Evolutionary conservation across 768 basidiomycete genomes (phyloP).

Genomic region (Pisolithus microcarpus): DNA sequence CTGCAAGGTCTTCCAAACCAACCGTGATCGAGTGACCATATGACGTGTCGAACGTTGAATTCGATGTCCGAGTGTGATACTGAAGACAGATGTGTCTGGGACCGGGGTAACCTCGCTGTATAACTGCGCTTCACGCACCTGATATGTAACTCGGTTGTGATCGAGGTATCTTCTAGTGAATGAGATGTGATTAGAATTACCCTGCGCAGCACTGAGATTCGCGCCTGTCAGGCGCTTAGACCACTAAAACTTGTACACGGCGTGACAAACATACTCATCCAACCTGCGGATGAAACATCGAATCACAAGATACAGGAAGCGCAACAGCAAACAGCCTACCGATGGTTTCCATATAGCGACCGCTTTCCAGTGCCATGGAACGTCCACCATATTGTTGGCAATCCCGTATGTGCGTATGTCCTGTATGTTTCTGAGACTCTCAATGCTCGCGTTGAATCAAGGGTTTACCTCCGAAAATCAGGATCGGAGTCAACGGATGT

Average conservation of each 20-base stretch:
- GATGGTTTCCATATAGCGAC: conserved; percentile 88
- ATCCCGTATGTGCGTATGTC: conserved; percentile 75
- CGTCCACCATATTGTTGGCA: conserved; percentile 64
- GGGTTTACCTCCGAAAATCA: conserved; percentile 66
- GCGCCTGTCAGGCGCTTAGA: too few relatives aligned
- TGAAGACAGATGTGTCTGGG: conserved; percentile 23
- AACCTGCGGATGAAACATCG: conserved; percentile 29
- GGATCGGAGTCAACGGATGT: conserved; percentile 70
- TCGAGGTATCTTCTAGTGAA: conserved; percentile 74
- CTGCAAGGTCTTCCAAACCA: conserved; percentile 46
- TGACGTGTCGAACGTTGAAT: conserved; percentile 54
- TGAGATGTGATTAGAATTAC: conserved; percentile 43
- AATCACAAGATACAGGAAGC: background rate
- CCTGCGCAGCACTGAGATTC: conserved; percentile 26
- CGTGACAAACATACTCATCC: conserved; percentile 46
- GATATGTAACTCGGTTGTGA: conserved; percentile 69
- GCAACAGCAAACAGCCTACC: conserved; percentile 35
- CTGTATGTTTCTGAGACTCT: conserved; percentile 21
- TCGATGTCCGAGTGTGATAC: conserved; percentile 58
- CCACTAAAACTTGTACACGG: conserved; percentile 9
- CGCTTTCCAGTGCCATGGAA: conserved; percentile 77
- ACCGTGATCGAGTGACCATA: conserved; percentile 46
- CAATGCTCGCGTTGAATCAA: background rate
- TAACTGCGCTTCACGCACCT: conserved; percentile 35
- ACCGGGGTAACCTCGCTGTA: background rate